Evolutionary conservation across 2,329 filamentous ascomycete genomes (phyloP).

Genomic region (Colletotrichum filicis): DNA sequence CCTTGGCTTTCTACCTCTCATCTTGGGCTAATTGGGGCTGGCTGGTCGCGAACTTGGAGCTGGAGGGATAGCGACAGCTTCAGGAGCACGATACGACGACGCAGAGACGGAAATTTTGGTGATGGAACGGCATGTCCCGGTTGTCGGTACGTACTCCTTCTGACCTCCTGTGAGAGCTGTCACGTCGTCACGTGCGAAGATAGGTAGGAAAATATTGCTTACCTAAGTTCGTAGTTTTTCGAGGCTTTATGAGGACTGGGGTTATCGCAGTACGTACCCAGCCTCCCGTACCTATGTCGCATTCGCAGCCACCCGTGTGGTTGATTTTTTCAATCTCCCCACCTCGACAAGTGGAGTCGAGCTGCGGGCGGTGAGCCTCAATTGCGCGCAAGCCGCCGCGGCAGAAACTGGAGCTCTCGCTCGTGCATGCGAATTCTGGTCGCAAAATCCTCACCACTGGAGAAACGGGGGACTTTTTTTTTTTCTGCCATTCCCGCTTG

Average conservation of each 20-base stretch:
- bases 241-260: background rate
- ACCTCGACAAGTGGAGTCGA: slow-evolving; percentile 17
- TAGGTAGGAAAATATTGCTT: background rate
- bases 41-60: slow-evolving; percentile 8
- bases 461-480: slow-evolving; percentile 4
- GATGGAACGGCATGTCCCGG: slow-evolving; percentile 33
- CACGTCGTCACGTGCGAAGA: slow-evolving; percentile 9
- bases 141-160: slow-evolving; percentile 14
- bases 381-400: slow-evolving; percentile 25
- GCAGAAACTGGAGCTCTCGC: slow-evolving; percentile 35
- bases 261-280: slow-evolving; percentile 6
- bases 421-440: slow-evolving; percentile 35
- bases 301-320: slow-evolving; percentile 18
- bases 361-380: slow-evolving; percentile 33
- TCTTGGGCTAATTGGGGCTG: slow-evolving; percentile 48
- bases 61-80: slow-evolving; percentile 28
- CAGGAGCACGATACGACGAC: slow-evolving; percentile 27
- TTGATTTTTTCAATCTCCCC: slow-evolving; percentile 33
- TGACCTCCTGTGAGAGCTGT: background rate
- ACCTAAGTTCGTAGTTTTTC: background rate
- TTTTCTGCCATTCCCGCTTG: slow-evolving; percentile 18
- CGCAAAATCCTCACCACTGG: slow-evolving; percentile 35
- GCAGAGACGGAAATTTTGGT: slow-evolving; percentile 36
- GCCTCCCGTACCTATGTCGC: background rate
- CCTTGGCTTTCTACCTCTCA: slow-evolving; percentile 67